Percentiles rank a stretch among this genome's conserved stretches.
phyloP scores from a whole-genome alignment of 2,329 filamentous ascomycete genomes.

The Diaporthe caulivora region DNA sequence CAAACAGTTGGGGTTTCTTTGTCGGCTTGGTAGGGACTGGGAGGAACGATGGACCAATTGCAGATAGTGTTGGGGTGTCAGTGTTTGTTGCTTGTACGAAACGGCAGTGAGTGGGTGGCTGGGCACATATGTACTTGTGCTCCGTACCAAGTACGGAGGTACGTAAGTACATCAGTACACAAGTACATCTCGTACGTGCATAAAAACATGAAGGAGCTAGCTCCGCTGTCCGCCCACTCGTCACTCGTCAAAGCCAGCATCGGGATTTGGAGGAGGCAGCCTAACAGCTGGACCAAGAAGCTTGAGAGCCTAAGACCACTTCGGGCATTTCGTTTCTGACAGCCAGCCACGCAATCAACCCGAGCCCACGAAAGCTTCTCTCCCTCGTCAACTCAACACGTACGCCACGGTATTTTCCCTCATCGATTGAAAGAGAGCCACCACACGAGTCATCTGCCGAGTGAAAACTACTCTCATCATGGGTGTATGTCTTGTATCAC shows the following conservation, averaged over 20 bases:
- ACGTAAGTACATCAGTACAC: too few relatives aligned
- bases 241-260: neutral
- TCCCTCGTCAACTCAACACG: neutral
- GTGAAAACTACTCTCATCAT: neutral
- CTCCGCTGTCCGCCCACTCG: neutral
- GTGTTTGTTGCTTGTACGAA: neutral
- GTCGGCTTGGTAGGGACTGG: neutral
- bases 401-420: too few relatives aligned
- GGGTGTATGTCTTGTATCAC: neutral
- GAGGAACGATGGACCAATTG: neutral
- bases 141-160: too few relatives aligned
- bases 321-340: neutral
- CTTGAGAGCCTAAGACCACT: neutral
- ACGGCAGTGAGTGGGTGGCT: neutral
- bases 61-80: too few relatives aligned
- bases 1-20: neutral
- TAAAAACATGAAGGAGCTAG: neutral
- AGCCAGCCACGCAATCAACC: conserved; percentile 4
- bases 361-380: neutral
- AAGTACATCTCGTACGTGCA: too few relatives aligned
- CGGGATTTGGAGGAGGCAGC: neutral
- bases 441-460: neutral
- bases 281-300: neutral
- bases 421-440: too few relatives aligned
- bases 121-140: neutral